Evolutionary conservation across 2,329 filamentous ascomycete species (phyloP).

Genomic region (Penicillium sumatraense): DNA sequence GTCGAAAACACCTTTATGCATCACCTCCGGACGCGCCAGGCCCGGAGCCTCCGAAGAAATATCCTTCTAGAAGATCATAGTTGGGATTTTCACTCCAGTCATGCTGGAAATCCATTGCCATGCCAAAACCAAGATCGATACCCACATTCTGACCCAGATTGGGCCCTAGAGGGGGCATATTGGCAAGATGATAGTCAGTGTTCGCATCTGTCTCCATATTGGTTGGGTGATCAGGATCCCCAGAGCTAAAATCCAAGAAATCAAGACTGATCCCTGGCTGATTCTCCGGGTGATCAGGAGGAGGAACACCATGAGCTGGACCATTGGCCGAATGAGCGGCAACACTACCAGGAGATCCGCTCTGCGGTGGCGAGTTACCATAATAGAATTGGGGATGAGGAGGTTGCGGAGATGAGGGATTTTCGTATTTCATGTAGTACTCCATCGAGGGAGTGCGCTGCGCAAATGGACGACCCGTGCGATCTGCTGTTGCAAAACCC

Average conservation of each 20-base stretch:
- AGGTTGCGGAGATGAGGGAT: slow-evolving; percentile 37
- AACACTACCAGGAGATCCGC: slow-evolving; percentile 35
- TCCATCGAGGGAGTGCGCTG: slow-evolving; percentile 38
- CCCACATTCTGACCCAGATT: slow-evolving; percentile 45
- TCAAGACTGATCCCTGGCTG: slow-evolving; percentile 53
- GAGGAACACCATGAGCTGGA: slow-evolving; percentile 26
- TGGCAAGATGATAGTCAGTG: slow-evolving; percentile 32
- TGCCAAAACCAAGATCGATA: slow-evolving; percentile 51
- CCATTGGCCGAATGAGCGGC: slow-evolving; percentile 30
- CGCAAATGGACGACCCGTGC: slow-evolving; percentile 26
- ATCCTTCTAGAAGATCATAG: slow-evolving; percentile 59
- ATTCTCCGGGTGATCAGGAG: slow-evolving; percentile 26
- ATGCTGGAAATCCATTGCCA: slow-evolving; percentile 52
- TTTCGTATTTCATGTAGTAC: slow-evolving; percentile 41
- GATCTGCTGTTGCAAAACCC: slow-evolving; percentile 28
- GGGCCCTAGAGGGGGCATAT: slow-evolving; percentile 35
- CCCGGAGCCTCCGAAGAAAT: slow-evolving; percentile 57
- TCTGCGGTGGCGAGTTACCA: slow-evolving; percentile 39
- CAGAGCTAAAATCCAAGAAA: slow-evolving; percentile 58
- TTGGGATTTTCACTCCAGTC: slow-evolving; percentile 54
- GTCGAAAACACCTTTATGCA: slow-evolving; percentile 3
- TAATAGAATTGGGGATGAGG: slow-evolving; percentile 39
- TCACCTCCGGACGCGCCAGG: slow-evolving; percentile 31
- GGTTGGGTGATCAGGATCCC: slow-evolving; percentile 33
- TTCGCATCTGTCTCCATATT: slow-evolving; percentile 34